Evolutionary conservation across 441 rosid genomes (phyloP), one percentile per base, ranked within the genome.

Genomic region (Adansonia madagascariensis): DNA sequence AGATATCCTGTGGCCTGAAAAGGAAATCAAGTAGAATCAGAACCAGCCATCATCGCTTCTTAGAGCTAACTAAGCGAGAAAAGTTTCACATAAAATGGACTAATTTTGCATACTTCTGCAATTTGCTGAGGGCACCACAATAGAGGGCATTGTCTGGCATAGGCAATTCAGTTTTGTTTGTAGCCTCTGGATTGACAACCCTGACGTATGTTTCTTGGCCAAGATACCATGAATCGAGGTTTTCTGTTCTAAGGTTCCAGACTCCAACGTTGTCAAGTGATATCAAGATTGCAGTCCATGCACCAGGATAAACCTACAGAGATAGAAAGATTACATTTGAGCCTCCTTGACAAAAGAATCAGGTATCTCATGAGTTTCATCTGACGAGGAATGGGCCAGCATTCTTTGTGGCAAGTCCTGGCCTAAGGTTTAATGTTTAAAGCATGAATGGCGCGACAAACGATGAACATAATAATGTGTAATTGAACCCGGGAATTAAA

Each of bases 151-250:
- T 95, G 22, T 85, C 94, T 3, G 99, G 99, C 2, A 85, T 15
- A 0, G 90, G 88, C 4, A 89, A 78, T 80, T 95, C 98, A 2
- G 98, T 94, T 75, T 91, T 87, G 86, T 94, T 93, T 53, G 86
- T 92, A 52, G 79, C 85, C 77, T 92, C 97, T 2, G 99, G 99
- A 86, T 95, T 94, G 75, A 95, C 89, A 61, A 95, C 84, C 82
- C 93, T 88, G 78, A 95, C 84, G 78, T 95, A 95, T 1, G 99
- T 95, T 83, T 95, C 97, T 86, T 94, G 98, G 63, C 99, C 99
- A n/a, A 95, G 97, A 82, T 94, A 94, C 98, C 99, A 91, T 5
- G 91, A 87, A 79, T 95, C 99, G 1, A 95, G 98, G 83, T 92
- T 95, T 81, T 95, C 98, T 68, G 97, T 79, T 86, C 99, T 90